A percentile compares a stretch with the other conserved stretches of the same genome.
Conservation (phyloP, 495 filamentous ascomycete species). For the Penicillium bialowiezense region DNA sequence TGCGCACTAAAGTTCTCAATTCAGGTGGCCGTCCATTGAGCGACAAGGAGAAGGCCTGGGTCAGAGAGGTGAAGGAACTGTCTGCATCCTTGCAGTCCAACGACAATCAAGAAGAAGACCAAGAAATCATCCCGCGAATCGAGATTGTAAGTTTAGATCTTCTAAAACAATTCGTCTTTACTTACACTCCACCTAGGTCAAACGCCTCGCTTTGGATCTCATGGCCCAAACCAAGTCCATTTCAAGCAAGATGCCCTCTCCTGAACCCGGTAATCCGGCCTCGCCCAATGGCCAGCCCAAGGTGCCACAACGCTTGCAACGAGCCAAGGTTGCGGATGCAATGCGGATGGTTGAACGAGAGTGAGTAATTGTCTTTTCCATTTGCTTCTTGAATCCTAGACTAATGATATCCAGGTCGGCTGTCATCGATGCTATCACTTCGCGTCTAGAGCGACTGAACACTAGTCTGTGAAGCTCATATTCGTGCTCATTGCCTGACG, state of each 20-base stretch:
- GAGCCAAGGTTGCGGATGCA: conserved; percentile 64
- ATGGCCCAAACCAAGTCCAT: conserved; percentile 45
- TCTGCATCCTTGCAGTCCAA: conserved; percentile 29
- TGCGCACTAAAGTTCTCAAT: conserved; percentile 60
- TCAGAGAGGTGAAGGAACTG: conserved; percentile 58
- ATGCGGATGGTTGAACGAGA: conserved; percentile 71
- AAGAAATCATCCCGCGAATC: conserved; percentile 31
- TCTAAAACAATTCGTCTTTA: conserved; percentile 12
- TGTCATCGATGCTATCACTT: conserved; percentile 40
- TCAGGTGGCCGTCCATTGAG: conserved; percentile 62
- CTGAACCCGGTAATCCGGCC: conserved; percentile 30
- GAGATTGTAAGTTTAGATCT: conserved; percentile 31
- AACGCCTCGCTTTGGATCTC: conserved; percentile 49
- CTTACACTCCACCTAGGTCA: conserved; percentile 35
- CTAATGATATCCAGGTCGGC: conserved; percentile 28
- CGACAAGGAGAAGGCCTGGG: conserved; percentile 68
- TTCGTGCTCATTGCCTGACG: too few species aligned
- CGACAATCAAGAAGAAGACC: conserved; percentile 25
- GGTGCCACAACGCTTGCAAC: conserved; percentile 66
- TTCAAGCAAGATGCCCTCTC: conserved; percentile 24
- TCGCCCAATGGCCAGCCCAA: conserved; percentile 34
- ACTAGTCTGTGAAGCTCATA: conserved; percentile 21
- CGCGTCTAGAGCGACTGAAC: conserved; percentile 39
- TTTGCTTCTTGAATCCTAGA: background rate
- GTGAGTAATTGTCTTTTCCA: conserved; percentile 25